phyloP scores from a whole-genome alignment of 768 basidiomycete species.

The Asterophora parasitica region DNA sequence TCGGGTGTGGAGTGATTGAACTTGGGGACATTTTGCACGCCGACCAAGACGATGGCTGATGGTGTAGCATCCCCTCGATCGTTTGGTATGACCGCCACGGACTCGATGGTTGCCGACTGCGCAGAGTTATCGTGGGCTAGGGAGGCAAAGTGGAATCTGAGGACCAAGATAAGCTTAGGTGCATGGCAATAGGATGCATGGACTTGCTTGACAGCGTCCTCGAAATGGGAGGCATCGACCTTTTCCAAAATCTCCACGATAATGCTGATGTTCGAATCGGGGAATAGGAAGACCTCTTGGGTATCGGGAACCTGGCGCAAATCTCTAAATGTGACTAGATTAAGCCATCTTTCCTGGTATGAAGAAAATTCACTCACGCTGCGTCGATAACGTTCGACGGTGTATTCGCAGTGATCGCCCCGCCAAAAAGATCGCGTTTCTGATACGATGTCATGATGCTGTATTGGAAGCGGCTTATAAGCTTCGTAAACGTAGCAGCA shows the following conservation, averaged over 20 bases:
- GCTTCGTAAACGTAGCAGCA: too few species aligned
- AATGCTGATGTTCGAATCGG: constrained; percentile 63
- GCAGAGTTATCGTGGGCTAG: constrained; percentile 91
- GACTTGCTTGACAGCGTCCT: constrained; percentile 58
- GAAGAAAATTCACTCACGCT: constrained; percentile 53
- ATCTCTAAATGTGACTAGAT: constrained; percentile 26
- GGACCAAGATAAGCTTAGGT: constrained; percentile 5
- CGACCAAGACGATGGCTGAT: constrained; percentile 55
- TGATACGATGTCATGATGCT: constrained; percentile 18
- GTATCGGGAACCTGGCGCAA: constrained; percentile 87
- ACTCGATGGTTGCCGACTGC: constrained; percentile 38
- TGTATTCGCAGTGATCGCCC: constrained; percentile 66
- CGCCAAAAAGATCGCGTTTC: constrained; percentile 71
- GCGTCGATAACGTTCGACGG: constrained; percentile 69
- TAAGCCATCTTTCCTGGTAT: neutral
- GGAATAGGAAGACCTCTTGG: constrained; percentile 88
- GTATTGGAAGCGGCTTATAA: too few species aligned
- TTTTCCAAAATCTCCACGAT: constrained; percentile 81
- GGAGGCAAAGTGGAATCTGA: constrained; percentile 87
- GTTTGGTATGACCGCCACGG: constrained; percentile 35
- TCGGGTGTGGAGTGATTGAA: constrained; percentile 63
- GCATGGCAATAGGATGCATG: neutral
- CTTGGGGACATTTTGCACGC: constrained; percentile 71
- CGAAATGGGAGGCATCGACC: constrained; percentile 51
- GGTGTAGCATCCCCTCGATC: constrained; percentile 47